Percentiles rank a stretch among this genome's conserved stretches.
These are phyloP conservation scores for Ceratobasidium sp. DNA, from an alignment of 1,284 basidiomycete species.

Conservation along the genomic window DNA sequence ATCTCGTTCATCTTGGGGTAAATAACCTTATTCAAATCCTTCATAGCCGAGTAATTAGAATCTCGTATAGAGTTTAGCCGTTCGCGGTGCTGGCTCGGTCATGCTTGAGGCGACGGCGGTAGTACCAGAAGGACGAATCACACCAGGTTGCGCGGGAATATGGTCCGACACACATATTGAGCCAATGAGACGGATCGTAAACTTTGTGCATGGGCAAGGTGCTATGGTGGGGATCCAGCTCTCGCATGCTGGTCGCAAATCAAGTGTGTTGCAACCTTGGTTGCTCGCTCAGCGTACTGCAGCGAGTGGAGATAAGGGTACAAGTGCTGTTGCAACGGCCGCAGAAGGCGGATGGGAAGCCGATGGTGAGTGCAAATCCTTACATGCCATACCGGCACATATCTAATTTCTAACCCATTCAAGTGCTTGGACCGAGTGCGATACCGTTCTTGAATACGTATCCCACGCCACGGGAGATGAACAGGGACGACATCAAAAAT, in stretches of 20 bases:
- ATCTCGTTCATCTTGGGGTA: slow-evolving; percentile 75
- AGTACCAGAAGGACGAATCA: slow-evolving; percentile 78
- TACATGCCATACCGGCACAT: slow-evolving; percentile 71
- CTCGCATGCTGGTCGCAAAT: slow-evolving; percentile 79
- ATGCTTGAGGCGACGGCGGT: slow-evolving; percentile 75
- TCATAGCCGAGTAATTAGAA: slow-evolving; percentile 68
- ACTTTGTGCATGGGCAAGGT: slow-evolving; percentile 76
- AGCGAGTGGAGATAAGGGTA: slow-evolving; percentile 50
- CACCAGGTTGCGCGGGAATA: slow-evolving; percentile 64
- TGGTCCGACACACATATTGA: slow-evolving; percentile 79
- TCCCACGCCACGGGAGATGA: slow-evolving; percentile 64
- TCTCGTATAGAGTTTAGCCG: slow-evolving; percentile 42
- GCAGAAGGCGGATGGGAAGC: slow-evolving; percentile 75
- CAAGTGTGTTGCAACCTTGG: slow-evolving; percentile 69
- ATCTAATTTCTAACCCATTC: slow-evolving; percentile 37
- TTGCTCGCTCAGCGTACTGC: slow-evolving; percentile 43
- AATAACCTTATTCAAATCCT: slow-evolving; percentile 67
- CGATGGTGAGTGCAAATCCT: slow-evolving; percentile 66
- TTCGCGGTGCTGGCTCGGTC: slow-evolving; percentile 62
- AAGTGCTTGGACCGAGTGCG: slow-evolving; percentile 60
- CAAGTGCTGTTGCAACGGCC: slow-evolving; percentile 48
- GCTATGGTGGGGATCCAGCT: slow-evolving; percentile 72
- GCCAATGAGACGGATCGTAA: slow-evolving; percentile 71
- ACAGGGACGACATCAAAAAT: slow-evolving; percentile 60
- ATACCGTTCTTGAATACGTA: slow-evolving; percentile 61